phyloP scores from a whole-genome alignment of 2,329 filamentous ascomycete genomes.

The Zelopaecilomyces penicillatus region DNA sequence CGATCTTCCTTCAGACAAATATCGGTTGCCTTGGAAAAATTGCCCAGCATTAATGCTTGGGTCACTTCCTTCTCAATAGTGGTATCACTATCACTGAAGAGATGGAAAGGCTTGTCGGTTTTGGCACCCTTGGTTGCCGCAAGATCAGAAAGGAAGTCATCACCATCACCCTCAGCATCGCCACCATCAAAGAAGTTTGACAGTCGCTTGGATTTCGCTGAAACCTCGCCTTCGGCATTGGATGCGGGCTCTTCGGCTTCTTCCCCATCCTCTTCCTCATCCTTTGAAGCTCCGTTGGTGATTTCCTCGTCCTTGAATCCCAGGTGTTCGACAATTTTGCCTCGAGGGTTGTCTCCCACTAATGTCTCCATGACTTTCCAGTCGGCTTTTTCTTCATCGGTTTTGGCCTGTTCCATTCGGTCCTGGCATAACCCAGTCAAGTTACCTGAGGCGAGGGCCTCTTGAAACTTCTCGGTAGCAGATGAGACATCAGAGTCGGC shows the following conservation, averaged over 20 bases:
- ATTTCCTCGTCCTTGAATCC: constrained; percentile 66
- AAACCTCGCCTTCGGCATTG: constrained; percentile 21
- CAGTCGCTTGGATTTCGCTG: constrained; percentile 51
- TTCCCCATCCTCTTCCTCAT: constrained; percentile 17
- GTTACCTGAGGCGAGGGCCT: constrained; percentile 69
- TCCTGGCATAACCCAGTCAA: constrained; percentile 70
- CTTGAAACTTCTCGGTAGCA: constrained; percentile 80
- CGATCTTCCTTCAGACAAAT: constrained; percentile 82
- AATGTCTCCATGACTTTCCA: constrained; percentile 92
- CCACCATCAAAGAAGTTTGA: constrained; percentile 73
- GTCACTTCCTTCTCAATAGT: constrained; percentile 81
- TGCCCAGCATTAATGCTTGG: constrained; percentile 75
- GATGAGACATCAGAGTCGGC: constrained; percentile 79
- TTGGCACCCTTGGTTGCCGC: constrained; percentile 84
- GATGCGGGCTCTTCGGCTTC: constrained; percentile 23
- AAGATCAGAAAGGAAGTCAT: constrained; percentile 80
- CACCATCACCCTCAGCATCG: constrained; percentile 59
- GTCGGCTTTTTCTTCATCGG: constrained; percentile 88
- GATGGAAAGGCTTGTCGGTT: constrained; percentile 88
- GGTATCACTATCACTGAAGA: constrained; percentile 78
- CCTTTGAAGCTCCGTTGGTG: constrained; percentile 38
- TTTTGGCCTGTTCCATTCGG: constrained; percentile 65
- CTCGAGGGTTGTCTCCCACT: constrained; percentile 75
- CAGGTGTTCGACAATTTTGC: constrained; percentile 78
- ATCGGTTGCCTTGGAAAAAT: constrained; percentile 84